Evolutionary conservation across 2,329 filamentous ascomycete genomes (phyloP), one percentile per base, ranked within the genome.

Genomic region (Fusarium armeniacum): DNA sequence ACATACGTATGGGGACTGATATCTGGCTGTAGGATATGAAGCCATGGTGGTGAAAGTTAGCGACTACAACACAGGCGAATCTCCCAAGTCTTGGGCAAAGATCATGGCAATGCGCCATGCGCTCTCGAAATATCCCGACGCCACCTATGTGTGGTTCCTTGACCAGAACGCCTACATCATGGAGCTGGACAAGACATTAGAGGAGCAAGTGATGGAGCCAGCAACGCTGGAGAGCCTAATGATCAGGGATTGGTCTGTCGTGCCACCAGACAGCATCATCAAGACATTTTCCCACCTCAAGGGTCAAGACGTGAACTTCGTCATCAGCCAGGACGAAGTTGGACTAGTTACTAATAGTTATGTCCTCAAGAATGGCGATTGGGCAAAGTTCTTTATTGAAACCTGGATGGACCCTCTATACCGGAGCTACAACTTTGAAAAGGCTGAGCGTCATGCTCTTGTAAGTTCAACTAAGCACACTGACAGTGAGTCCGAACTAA

Each of bases 371-470:
- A 93, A 91, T 65, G 93, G 94, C 24, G 93, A 96, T 58, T 99
- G 95, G 93, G 92, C 93, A 45, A 92, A 91, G 76, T 99, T 92
- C 83, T 93, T 99, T 76, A 81, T 98, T 20, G 96, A 99, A 78
- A 91, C 93, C 1, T 99, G 96, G 96, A 97, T 96, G 76, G 94
- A 98, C 78, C 96, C 96, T 49, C 83, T 98, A 44, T 99, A 97
- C 81, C 87, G 95, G 69, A 92, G 86, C 72, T 99, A 99, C 82
- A 97, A 97, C 77, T 99, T 99, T 76, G 93, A 97, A 76, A 98
- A 97, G 79, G 94, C 93, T 0, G 96, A 99, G 80, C 88, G 86
- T 26, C 95, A 99, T 83, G 94, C 95, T 52, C 81, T 99, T 83
- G 96, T 94, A 84, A 77, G 89, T 78, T 33, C 16, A 16, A 6